Base-by-base conservation (phyloP, 1,139 yeast genomes). In the Kluyveromyces marxianus region DNA sequence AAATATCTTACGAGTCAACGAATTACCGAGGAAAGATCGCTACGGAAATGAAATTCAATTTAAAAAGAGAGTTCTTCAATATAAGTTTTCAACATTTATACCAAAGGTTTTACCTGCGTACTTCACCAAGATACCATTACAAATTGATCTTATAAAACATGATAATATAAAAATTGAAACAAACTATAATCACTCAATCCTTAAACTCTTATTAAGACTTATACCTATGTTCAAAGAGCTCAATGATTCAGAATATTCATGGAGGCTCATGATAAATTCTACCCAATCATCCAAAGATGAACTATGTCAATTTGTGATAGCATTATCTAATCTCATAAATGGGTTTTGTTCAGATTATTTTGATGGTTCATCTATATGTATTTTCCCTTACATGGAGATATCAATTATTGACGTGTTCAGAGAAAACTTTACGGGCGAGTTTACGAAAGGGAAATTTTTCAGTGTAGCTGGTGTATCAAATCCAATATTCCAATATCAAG, bases 351-450 rank as follows among this genome's bases (percentile, higher is more conserved):
- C 34, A 4, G 47, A 42, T 5, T 50, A 54, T 41, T 52, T 49
- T 30, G 46, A 46, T 29, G 48, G 48, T 31, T 48, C 47, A 3
- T 44, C 49, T 5, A 44, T 53, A 8, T 40, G 56, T n/a, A 42
- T 56, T 7, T 49, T 62, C 30, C 66, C 66, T 3, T 62, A 58
- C 35, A 52, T 58, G 50, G 66, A 62, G 40, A 56, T 62, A 7
- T 58, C 64, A 2, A 46, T 59, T 43, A 44, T 59, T 7, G 61
- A 54, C 42, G 30, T 49, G 3, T 44, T 59, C 25, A 50, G 50
- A 35, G 41, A 45, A 6, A 49, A 50, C 36, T 44, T 52, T 10
- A 36, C 40, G 4, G n/a, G 41, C 2, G 6, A 28, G 10, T 10
- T 29, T 4, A 35, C 35, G 25, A 33, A 24, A 7, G 35, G 43